Conservation (phyloP, 176 grass and related monocot species). For the Eremochloa ophiuroides region DNA sequence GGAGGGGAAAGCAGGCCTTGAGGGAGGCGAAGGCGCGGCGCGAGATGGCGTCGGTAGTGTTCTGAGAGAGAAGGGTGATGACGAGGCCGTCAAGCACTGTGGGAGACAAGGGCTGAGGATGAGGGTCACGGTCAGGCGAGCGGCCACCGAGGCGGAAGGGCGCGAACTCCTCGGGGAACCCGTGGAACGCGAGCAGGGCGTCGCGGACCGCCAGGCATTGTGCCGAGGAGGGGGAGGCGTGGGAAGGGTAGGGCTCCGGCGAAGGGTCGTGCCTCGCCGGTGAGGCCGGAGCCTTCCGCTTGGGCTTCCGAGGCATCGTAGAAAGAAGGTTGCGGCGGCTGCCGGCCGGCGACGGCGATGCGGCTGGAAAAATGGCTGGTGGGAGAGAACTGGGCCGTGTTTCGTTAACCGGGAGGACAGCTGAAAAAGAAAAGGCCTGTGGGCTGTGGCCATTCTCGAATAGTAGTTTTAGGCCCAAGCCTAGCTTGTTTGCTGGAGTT, state of each 20-base stretch:
- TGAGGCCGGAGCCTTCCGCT: slow-evolving; percentile 29
- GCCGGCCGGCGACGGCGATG: slow-evolving; percentile 20
- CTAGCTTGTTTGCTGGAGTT: too few species aligned
- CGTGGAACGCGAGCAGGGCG: slow-evolving; percentile 65
- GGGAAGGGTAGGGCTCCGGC: slow-evolving; percentile 46
- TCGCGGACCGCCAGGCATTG: slow-evolving; percentile 72
- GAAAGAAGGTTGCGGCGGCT: background rate
- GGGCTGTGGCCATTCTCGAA: too few species aligned
- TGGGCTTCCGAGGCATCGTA: slow-evolving; percentile 70
- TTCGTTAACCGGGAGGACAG: background rate
- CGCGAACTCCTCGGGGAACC: slow-evolving; percentile 88
- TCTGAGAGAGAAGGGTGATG: slow-evolving; percentile 81
- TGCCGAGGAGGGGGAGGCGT: slow-evolving; percentile 43
- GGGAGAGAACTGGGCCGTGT: background rate
- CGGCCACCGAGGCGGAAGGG: slow-evolving; percentile 38
- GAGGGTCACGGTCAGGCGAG: background rate
- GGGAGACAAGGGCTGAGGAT: background rate
- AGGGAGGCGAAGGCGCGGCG: slow-evolving; percentile 69
- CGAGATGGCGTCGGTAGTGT: slow-evolving; percentile 85
- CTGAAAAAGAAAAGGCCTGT: background rate
- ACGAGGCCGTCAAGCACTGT: slow-evolving; percentile 77
- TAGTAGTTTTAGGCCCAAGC: too few species aligned
- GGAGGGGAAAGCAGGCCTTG: slow-evolving; percentile 60
- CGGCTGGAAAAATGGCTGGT: background rate
- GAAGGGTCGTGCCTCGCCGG: slow-evolving; percentile 5